Evolutionary conservation across 164 flowering plant species (phyloP).

Genomic region (Akebia trifoliata): DNA sequence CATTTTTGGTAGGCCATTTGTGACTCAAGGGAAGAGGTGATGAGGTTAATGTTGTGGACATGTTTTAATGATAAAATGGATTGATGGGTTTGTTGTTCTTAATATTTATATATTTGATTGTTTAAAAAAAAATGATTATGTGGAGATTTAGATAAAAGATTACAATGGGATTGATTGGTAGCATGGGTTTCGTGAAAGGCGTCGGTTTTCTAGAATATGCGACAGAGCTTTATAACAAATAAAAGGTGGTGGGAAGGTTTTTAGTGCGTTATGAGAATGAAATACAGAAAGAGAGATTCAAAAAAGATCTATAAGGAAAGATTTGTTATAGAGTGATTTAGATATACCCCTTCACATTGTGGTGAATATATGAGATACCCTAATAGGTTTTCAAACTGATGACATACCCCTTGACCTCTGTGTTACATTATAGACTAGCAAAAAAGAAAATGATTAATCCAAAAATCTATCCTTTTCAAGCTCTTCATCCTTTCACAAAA

Average conservation of each 20-base stretch:
- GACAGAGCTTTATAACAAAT: constrained; percentile 14
- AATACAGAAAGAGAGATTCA: constrained; percentile 7
- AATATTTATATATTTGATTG: background rate
- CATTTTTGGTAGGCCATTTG: constrained; percentile 27
- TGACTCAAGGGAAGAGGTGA: constrained; percentile 1
- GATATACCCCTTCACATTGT: too few species aligned
- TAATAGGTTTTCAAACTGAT: too few species aligned
- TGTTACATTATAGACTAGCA: too few species aligned
- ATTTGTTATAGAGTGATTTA: too few species aligned
- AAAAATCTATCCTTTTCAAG: too few species aligned
- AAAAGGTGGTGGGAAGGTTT: constrained; percentile 14
- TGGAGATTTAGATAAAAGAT: constrained; percentile 8
- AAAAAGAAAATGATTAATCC: too few species aligned
- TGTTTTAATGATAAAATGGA: constrained; percentile 16
- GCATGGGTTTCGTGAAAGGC: constrained; percentile 35
- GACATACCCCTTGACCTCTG: too few species aligned
- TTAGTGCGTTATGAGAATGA: constrained; percentile 41
- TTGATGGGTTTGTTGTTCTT: constrained; percentile 1
- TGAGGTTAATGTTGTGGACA: constrained; percentile 24
- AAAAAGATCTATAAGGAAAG: too few species aligned
- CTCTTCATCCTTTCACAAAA: too few species aligned
- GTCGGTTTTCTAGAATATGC: constrained; percentile 5
- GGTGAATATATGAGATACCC: too few species aligned
- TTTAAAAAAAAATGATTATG: background rate
- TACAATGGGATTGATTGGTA: constrained; percentile 7